Conservation (phyloP, 495 filamentous ascomycete genomes). For the Penicillium arizonense region DNA sequence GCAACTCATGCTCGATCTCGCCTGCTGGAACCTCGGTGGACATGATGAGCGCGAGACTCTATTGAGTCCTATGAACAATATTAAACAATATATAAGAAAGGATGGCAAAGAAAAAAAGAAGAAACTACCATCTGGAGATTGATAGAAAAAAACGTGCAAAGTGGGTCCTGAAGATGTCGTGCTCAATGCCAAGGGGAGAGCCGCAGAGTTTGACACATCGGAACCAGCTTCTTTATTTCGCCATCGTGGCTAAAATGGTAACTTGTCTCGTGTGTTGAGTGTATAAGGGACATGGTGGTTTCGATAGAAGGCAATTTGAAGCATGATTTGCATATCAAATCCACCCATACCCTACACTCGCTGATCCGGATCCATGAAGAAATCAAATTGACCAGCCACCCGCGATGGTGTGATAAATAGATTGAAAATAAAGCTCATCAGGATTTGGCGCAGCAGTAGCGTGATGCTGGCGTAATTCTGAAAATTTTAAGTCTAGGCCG, state of each 20-base stretch:
- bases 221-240: too few species aligned
- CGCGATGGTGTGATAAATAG: neutral
- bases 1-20: too few species aligned
- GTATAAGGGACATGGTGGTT: too few species aligned
- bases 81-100: neutral
- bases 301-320: too few species aligned
- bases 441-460: constrained; percentile 27
- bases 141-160: neutral
- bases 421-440: constrained; percentile 22
- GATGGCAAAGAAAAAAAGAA: neutral
- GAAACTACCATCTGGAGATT: neutral
- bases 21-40: too few species aligned
- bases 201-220: neutral
- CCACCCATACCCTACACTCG: too few species aligned
- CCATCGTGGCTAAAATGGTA: too few species aligned
- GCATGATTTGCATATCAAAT: too few species aligned
- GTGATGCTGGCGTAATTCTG: constrained; percentile 32
- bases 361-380: neutral
- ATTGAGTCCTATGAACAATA: neutral
- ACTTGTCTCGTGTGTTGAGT: too few species aligned
- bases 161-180: constrained; percentile 5
- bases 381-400: neutral
- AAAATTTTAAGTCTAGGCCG: constrained; percentile 29
- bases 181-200: constrained; percentile 4
- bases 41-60: too few species aligned